A percentile compares a stretch with the other conserved stretches of the same genome.
phyloP scores from a whole-genome alignment of 345 rosid species.

The Trapa bicornis region DNA sequence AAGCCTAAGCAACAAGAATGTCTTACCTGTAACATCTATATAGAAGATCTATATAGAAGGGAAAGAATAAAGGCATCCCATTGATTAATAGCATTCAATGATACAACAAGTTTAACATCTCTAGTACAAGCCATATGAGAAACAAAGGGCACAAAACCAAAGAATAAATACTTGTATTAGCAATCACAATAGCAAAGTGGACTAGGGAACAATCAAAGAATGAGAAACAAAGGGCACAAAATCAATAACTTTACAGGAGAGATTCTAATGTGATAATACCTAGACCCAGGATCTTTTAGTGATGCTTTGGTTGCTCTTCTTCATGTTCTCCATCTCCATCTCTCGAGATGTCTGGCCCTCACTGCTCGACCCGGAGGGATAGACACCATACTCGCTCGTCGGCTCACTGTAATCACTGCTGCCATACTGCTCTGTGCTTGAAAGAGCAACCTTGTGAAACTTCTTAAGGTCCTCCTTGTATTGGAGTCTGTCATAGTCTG shows the following conservation, averaged over 20 bases:
- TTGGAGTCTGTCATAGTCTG: conserved; percentile 66
- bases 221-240: not conserved
- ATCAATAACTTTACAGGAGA: conserved; percentile 3
- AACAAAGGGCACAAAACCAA: not conserved
- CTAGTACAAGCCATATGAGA: not conserved
- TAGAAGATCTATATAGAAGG: not conserved
- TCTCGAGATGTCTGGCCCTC: conserved; percentile 51
- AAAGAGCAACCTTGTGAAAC: conserved; percentile 61
- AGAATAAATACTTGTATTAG: too few species aligned
- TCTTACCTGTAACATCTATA: too few species aligned
- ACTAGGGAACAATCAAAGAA: not conserved
- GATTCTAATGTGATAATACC: not conserved
- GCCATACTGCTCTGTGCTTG: conserved; percentile 47
- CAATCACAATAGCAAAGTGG: too few species aligned
- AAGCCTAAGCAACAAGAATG: too few species aligned
- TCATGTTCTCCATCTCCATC: conserved; percentile 63
- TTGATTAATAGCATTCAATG: not conserved
- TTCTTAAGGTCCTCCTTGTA: conserved; percentile 73
- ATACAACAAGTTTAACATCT: not conserved
- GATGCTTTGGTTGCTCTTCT: conserved; percentile 35
- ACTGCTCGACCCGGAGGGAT: conserved; percentile 78
- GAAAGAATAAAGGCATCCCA: not conserved
- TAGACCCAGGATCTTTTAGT: conserved; percentile 27
- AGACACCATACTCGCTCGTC: conserved; percentile 72
- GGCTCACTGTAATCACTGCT: conserved; percentile 62